phyloP scores from a whole-genome alignment of 192 early-diverging fungal species.

The Backusella westeae region DNA sequence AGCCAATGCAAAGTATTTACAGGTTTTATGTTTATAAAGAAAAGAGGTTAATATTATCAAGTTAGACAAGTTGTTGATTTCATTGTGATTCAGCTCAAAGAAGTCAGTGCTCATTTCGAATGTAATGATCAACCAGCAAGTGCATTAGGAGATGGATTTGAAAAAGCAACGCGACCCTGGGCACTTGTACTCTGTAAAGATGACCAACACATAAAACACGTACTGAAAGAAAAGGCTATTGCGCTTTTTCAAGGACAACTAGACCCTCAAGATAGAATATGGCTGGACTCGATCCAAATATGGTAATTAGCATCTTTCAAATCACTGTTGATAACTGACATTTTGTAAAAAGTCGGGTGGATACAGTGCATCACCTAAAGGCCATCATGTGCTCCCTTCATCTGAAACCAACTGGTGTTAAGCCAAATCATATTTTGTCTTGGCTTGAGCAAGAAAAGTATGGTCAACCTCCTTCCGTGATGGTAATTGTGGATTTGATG shows the following conservation, averaged over 20 bases:
- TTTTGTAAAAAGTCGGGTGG: not conserved
- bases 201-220: not conserved
- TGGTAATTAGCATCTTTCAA: not conserved
- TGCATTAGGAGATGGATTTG: not conserved
- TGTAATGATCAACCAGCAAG: not conserved
- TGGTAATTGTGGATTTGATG: not conserved
- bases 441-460: not conserved
- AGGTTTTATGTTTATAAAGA: not conserved
- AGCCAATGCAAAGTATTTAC: not conserved
- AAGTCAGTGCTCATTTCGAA: not conserved
- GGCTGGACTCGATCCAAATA: not conserved
- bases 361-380: not conserved
- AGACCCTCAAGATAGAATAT: not conserved
- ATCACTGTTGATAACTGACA: too few relatives aligned
- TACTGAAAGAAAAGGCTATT: not conserved
- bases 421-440: not conserved
- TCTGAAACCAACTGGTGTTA: not conserved
- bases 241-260: not conserved
- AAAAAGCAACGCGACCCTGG: constrained; percentile 1
- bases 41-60: not conserved
- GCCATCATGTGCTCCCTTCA: not conserved
- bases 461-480: not conserved
- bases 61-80: constrained; percentile 4
- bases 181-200: not conserved
- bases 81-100: not conserved